Evolutionary conservation across 139 green algal genomes (phyloP), one percentile per base, ranked within the genome.

Genomic region (Volvox reticuliferus): DNA sequence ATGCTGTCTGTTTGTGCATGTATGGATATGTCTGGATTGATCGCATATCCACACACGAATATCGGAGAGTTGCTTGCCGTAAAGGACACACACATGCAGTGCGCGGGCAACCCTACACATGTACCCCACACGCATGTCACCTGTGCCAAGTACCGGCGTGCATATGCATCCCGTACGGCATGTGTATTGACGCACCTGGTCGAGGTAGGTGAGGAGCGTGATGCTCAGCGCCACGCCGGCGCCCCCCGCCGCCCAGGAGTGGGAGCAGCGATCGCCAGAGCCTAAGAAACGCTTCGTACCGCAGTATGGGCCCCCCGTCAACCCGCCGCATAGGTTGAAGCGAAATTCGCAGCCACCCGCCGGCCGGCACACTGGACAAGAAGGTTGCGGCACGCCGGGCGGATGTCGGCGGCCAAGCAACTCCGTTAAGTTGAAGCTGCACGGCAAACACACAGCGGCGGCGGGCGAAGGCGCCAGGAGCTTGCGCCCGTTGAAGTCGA

Each of bases 311-410:
- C 71, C 73, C 30, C 86, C 86, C 44, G 30, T 33, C n/a, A 90
- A 55, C 0, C 86, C 86, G 12, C 2, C 21, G 50, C 86, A 90
- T 69, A 75, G 5, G 30, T 90, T 75, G 73, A 90, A 90, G 1
- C 86, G 71, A 69, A 84, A 90, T 69, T 90, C 86, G 44, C 86
- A 90, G 73, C 86, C 86, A 13, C 22, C 18, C 26, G 86, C 71
- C 35, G 86, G 86, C 0, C 86, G 86, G 33, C 86, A 90, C 44
- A 90, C 44, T 21, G 86, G 86, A 44, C 86, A 90, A 18, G 21
- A 50, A 32, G 86, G 50, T 32, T 62, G 73, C 50, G 86, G 86
- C 50, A 76, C 21, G 21, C 73, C 26, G 0, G 86, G 86, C 50
- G 86, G 86, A 19, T 36, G 71, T 30, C 55, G 50, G n/a, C 86